Evolutionary conservation across 305 asterid genomes (phyloP), one percentile per base, ranked within the genome.

Genomic region (Fraxinus velutina): DNA sequence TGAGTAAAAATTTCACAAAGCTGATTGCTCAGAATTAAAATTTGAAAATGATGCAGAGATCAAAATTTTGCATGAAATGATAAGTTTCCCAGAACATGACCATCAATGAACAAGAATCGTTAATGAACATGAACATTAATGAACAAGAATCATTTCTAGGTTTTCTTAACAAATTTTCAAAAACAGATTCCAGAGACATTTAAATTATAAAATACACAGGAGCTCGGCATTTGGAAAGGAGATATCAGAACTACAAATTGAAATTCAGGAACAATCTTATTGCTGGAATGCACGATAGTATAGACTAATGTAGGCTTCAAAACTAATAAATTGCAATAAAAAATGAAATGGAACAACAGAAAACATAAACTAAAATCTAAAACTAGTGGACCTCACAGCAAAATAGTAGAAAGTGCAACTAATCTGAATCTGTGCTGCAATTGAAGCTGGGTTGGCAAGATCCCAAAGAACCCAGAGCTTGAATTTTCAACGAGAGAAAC

Each of bases 351-450:
- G 42, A 82, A 22, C 47, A 83, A 8, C 42, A 75, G 42, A 75
- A 15, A 42, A 82, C 73, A 81, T 37, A 71, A 42, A 42, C n/a
- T 12, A 42, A 42, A 42, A 68, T 30, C 19, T n/a, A 79, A 52
- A 32, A 76, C 29, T 39, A 30, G 47, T 72, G 4, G 73, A 33
- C 33, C 66, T 30, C 52, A 76, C 42, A 39, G 2, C 0, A 24
- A 60, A 70, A 60, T 2, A 75, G 22, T 55, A 60, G 47, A 39
- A 50, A 76, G 64, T 32, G 87, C 39, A 55, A 73, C 66, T 64
- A 79, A 75, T 70, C 66, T 60, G 37, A 44, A 82, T 85, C 84
- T 80, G 79, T 30, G 47, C 79, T 70, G 30, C 21, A 44, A 70
- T 78, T 55, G 80, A 82, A 85, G 33, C 73, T 9, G 36, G 33